Percentiles rank a stretch among this genome's conserved stretches.
Evolutionary conservation across 116 monocot species (phyloP).

Genomic region (Trichopus zeylanicus): DNA sequence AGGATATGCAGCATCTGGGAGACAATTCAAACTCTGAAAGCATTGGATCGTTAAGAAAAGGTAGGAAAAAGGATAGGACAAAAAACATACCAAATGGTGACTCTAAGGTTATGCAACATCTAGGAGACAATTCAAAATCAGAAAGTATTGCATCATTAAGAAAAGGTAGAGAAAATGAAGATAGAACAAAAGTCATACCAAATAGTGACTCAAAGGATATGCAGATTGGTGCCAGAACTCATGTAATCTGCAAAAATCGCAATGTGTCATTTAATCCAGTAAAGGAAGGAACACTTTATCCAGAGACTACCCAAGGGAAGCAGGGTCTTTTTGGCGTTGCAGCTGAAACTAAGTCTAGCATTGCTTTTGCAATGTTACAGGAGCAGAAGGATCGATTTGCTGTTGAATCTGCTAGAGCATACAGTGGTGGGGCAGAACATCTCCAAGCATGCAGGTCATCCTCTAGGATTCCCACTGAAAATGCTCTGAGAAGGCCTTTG

Average conservation of each 20-base stretch:
- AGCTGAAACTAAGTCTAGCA: constrained; percentile 4
- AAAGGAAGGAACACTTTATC: not conserved
- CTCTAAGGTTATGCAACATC: no score
- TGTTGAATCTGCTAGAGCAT: constrained; percentile 5
- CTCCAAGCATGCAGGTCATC: not conserved
- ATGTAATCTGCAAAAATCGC: not conserved
- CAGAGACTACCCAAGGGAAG: constrained; percentile 8
- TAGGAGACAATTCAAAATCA: not conserved
- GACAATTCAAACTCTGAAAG: no score
- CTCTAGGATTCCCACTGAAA: not conserved
- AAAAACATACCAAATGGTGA: no score
- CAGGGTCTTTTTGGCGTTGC: constrained; percentile 12
- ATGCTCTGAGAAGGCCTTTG: not conserved
- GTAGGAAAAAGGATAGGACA: no score
- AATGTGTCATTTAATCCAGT: constrained; percentile 9
- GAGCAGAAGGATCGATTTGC: constrained; percentile 9
- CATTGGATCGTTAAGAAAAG: no score
- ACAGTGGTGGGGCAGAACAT: constrained; percentile 1
- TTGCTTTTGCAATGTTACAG: not conserved
- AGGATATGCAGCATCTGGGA: no score
- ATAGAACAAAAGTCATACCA: not conserved
- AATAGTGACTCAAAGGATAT: constrained; percentile 4
- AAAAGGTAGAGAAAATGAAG: not conserved
- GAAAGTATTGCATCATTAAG: no score
- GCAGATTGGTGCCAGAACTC: constrained; percentile 7